Percentiles rank a stretch among this genome's conserved stretches.
phyloP scores from a whole-genome alignment of 306 rosid genomes.

The Malus orientalis region DNA sequence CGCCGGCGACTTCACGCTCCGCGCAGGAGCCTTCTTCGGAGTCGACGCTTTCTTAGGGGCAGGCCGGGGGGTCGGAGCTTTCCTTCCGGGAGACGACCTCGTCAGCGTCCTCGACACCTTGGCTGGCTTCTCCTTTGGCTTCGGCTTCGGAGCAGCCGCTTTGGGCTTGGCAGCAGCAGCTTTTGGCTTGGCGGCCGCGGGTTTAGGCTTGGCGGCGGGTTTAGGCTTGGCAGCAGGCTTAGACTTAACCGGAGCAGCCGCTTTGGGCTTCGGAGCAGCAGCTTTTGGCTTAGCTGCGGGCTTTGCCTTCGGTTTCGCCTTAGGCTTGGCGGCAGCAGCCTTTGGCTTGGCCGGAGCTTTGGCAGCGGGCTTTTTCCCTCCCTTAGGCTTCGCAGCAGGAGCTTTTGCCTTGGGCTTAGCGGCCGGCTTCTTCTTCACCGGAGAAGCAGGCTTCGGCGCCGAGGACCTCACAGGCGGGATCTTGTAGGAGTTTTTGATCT shows the following conservation, averaged over 20 bases:
- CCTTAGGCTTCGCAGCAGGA: slow-evolving; percentile 23
- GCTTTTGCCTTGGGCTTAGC: neutral
- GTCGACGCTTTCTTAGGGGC: slow-evolving; percentile 37
- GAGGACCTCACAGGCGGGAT: slow-evolving; percentile 23
- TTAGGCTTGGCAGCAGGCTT: slow-evolving; percentile 24
- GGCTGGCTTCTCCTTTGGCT: slow-evolving; percentile 37
- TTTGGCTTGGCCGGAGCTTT: neutral
- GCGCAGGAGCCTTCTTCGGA: slow-evolving; percentile 39
- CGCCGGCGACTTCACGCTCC: slow-evolving; percentile 46
- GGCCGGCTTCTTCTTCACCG: slow-evolving; percentile 1
- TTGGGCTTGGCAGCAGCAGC: slow-evolving; percentile 27
- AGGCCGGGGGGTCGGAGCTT: slow-evolving; percentile 35
- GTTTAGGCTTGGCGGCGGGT: slow-evolving; percentile 16
- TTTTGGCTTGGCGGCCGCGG: slow-evolving; percentile 22
- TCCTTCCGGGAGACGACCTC: slow-evolving; percentile 61
- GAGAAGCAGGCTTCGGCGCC: slow-evolving; percentile 3
- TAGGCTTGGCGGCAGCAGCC: slow-evolving; percentile 15
- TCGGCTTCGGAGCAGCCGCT: slow-evolving; percentile 41
- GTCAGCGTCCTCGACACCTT: slow-evolving; percentile 62
- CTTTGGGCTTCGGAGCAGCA: slow-evolving; percentile 19
- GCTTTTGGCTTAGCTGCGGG: slow-evolving; percentile 25
- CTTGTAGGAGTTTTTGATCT: slow-evolving; percentile 75
- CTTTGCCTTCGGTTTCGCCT: slow-evolving; percentile 6
- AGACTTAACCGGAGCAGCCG: slow-evolving; percentile 17
- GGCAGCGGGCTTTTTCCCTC: slow-evolving; percentile 7